These are phyloP conservation scores for Linum trigynum DNA, from an alignment of 345 rosid genomes.

Conservation along the genomic window DNA sequence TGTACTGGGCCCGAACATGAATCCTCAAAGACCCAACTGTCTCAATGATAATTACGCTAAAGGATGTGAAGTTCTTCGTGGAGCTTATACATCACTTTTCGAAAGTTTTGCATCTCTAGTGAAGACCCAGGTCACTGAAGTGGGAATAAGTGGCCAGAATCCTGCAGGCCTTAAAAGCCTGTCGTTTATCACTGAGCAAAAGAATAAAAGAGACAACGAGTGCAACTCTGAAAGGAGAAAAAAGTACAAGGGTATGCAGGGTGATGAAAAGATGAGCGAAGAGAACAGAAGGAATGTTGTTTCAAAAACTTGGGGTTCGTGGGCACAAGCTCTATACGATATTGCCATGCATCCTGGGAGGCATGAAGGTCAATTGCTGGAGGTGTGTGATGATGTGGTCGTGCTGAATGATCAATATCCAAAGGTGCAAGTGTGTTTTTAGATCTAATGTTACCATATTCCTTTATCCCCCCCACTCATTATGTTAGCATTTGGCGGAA, in stretches of 20 bases:
- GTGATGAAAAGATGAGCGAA: slow-evolving; percentile 18
- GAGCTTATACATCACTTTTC: slow-evolving; percentile 69
- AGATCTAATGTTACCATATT: not conserved
- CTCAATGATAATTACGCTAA: slow-evolving; percentile 55
- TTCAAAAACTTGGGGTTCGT: slow-evolving; percentile 52
- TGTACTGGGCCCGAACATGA: slow-evolving; percentile 98
- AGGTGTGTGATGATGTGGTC: slow-evolving; percentile 45
- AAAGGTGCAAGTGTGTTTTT: slow-evolving; percentile 35
- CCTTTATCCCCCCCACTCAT: not conserved
- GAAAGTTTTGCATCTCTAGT: slow-evolving; percentile 53
- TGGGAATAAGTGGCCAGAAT: slow-evolving; percentile 12
- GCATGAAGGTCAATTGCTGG: slow-evolving; percentile 48
- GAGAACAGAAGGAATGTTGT: slow-evolving; percentile 20
- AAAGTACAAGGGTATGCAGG: slow-evolving; percentile 39
- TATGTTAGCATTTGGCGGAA: slow-evolving; percentile 5
- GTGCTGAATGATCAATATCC: slow-evolving; percentile 78
- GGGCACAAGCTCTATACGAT: slow-evolving; percentile 69
- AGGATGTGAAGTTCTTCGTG: slow-evolving; percentile 65
- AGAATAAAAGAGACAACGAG: slow-evolving; percentile 33
- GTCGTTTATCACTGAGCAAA: slow-evolving; percentile 22
- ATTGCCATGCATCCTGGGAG: slow-evolving; percentile 71
- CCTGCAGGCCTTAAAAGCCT: slow-evolving; percentile 14
- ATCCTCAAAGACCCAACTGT: slow-evolving; percentile 69
- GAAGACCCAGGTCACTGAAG: slow-evolving; percentile 27
- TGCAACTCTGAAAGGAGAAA: slow-evolving; percentile 35